A percentile compares a stretch with the other conserved stretches of the same genome.
These are phyloP conservation scores for Drechmeria coniospora DNA, from an alignment of 2,329 filamentous ascomycete species.

Conservation along the genomic window DNA sequence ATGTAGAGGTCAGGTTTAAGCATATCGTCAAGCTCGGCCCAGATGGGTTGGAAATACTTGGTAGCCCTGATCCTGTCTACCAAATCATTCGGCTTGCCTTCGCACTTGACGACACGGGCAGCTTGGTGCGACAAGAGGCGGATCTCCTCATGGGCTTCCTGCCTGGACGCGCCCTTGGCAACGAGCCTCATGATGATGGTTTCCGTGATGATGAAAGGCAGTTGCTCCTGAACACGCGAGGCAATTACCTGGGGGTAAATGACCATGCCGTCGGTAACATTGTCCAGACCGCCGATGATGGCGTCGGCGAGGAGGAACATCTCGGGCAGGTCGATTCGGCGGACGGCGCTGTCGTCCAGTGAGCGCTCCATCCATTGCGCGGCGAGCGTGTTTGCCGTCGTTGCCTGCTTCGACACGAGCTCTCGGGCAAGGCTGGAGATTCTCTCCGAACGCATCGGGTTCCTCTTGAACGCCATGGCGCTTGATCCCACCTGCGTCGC, in stretches of 20 bases:
- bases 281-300: conserved; percentile 51
- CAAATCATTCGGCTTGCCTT: conserved; percentile 65
- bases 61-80: conserved; percentile 59
- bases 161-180: conserved; percentile 53
- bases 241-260: conserved; percentile 64
- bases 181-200: conserved; percentile 63
- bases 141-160: conserved; percentile 79
- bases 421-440: conserved; percentile 1
- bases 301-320: conserved; percentile 53
- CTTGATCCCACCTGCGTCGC: conserved; percentile 56
- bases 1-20: no score
- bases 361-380: conserved; percentile 46
- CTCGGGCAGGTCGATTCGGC: conserved; percentile 50
- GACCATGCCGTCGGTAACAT: conserved; percentile 53
- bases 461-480: conserved; percentile 17
- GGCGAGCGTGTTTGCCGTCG: conserved; percentile 15
- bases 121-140: conserved; percentile 70
- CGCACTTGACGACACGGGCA: conserved; percentile 37
- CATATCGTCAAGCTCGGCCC: no score
- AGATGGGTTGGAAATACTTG: conserved; percentile 71
- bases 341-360: conserved; percentile 62
- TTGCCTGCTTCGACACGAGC: no score
- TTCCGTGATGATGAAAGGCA: conserved; percentile 70
- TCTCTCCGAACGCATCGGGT: conserved; percentile 5
- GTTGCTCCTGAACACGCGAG: conserved; percentile 52